Percentiles rank a stretch among this genome's conserved stretches.
Conservation (phyloP, 2,329 filamentous ascomycete species). For the Dothidotthia symphoricarpi region DNA sequence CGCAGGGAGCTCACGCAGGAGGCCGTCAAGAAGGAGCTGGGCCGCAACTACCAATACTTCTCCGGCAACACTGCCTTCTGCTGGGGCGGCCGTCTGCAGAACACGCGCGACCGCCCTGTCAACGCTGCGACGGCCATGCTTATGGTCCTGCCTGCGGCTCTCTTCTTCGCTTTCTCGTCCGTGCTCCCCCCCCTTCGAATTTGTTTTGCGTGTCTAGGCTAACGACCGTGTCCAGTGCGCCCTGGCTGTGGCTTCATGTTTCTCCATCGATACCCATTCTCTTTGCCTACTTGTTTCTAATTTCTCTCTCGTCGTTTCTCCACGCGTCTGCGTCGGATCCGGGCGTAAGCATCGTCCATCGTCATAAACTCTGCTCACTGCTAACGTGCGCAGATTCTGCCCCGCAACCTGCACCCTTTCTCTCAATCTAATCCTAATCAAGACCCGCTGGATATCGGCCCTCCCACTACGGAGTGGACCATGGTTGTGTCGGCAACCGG, state of each 20-base stretch:
- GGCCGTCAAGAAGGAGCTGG: slow-evolving; percentile 48
- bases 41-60: slow-evolving; percentile 88
- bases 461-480: slow-evolving; percentile 89
- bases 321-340: slow-evolving; percentile 92
- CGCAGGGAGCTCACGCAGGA: slow-evolving; percentile 43
- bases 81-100: slow-evolving; percentile 80
- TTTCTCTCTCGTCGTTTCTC: slow-evolving; percentile 89
- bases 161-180: slow-evolving; percentile 82
- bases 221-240: slow-evolving; percentile 52
- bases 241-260: slow-evolving; percentile 81
- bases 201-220: slow-evolving; percentile 6
- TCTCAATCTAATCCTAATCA: slow-evolving; percentile 72
- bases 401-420: slow-evolving; percentile 86
- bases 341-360: too few relatives aligned
- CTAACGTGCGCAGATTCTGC: slow-evolving; percentile 67
- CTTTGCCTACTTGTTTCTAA: slow-evolving; percentile 87
- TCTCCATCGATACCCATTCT: slow-evolving; percentile 85
- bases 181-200: slow-evolving; percentile 24
- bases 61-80: slow-evolving; percentile 91
- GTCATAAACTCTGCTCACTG: not conserved
- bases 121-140: slow-evolving; percentile 83
- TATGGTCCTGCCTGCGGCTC: slow-evolving; percentile 70
- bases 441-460: slow-evolving; percentile 77
- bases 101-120: slow-evolving; percentile 81
- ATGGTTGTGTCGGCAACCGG: slow-evolving; percentile 79